Base-by-base conservation (phyloP, 441 rosid genomes). In the Populus trichocarpa region DNA sequence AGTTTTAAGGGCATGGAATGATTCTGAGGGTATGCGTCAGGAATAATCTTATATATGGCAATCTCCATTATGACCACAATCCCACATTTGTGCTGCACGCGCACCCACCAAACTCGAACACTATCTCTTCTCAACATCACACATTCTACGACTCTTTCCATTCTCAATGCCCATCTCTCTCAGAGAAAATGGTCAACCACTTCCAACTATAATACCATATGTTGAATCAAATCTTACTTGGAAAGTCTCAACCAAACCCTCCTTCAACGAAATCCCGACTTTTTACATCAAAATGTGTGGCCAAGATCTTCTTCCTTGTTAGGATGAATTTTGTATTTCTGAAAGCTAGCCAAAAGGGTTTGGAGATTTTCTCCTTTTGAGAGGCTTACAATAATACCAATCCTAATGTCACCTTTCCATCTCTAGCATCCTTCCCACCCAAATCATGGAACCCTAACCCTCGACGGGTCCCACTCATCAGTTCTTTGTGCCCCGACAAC, bases 21-120 rank as follows among this genome's bases (percentile, higher is more conserved):
- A 74, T 81, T 78, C 64, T 11, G 81, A 73, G 46, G 36, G 81
- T 65, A 69, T 66, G 85, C 75, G 77, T 81, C 77, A 80, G 70
- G 80, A 81, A 82, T 77, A 82, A 82, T 81, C 70, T 76, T 78
- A 80, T 66, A 82, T 84, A 72, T 84, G 85, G 87, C 84, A 86
- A 82, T 85, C 76, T 66, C 87, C 80, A 91, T 79, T 79, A 87
- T 89, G 87, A 88, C 88, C 32, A 85, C 90, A 85, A 79, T 86
- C 83, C 89, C 89, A 82, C 89, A 67, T 79, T 79, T 77, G 73
- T 57, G 79, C 84, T 80, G 95, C 95, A 91, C 88, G 91, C 96
- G 96, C 93, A 91, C 77, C 92, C 91, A 90, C 92, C 90, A 82
- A 90, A 86, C 90, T 80, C 84, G 72, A 40, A 75, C 78, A 77